Evolutionary conservation across 2,329 filamentous ascomycete genomes (phyloP).

Genomic region (Penicillium sp.): DNA sequence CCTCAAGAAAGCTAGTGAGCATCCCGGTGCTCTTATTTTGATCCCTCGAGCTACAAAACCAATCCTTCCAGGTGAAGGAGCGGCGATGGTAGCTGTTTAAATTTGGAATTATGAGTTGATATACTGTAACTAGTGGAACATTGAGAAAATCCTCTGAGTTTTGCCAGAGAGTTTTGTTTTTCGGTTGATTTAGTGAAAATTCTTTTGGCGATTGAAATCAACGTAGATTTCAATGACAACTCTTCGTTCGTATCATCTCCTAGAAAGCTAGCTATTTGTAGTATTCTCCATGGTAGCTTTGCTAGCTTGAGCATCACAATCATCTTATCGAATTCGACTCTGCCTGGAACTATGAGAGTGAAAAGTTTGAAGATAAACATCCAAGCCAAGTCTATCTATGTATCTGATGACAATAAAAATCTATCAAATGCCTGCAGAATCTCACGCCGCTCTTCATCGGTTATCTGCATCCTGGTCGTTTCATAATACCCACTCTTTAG

Average conservation of each 20-base stretch:
- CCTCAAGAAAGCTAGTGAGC: not conserved
- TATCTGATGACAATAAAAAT: conserved; percentile 8
- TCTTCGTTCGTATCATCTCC: too few relatives aligned
- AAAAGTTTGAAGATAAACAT: not conserved
- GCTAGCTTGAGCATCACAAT: not conserved
- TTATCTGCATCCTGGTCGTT: conserved; percentile 15
- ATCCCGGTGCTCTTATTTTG: not conserved
- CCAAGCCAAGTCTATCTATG: not conserved
- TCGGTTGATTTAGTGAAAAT: not conserved
- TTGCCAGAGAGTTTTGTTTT: not conserved
- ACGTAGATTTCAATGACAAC: not conserved
- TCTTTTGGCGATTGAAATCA: too few relatives aligned
- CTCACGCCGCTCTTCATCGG: conserved; percentile 15
- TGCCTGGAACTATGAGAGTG: not conserved
- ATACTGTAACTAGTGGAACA: not conserved
- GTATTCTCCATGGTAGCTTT: not conserved
- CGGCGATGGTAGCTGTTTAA: not conserved
- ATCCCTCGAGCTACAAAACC: not conserved
- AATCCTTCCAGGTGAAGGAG: too few relatives aligned
- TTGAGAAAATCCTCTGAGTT: not conserved
- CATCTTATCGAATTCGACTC: not conserved
- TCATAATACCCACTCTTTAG: conserved; percentile 20
- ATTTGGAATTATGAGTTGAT: not conserved
- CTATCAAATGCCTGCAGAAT: conserved; percentile 21
- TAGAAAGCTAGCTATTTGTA: not conserved